Conservation (phyloP, 495 filamentous ascomycete species). For the Evernia prunastri region DNA sequence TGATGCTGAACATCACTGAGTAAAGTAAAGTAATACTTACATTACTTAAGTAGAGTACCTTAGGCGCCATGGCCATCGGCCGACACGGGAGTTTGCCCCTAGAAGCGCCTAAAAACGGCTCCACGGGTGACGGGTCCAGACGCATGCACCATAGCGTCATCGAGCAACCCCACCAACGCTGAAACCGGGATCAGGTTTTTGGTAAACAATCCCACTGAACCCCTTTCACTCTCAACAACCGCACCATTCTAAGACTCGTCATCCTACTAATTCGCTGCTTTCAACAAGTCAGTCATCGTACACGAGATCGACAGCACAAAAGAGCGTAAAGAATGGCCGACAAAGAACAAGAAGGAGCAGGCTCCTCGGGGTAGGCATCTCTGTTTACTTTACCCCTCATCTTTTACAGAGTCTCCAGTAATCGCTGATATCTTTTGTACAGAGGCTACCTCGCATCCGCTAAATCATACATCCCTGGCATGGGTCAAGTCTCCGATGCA, state of each 20-base stretch:
- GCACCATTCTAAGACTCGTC: neutral
- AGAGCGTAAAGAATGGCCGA: conserved; percentile 9
- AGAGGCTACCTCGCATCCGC: conserved; percentile 21
- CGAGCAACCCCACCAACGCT: neutral
- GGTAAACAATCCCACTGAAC: neutral
- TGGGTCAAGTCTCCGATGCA: conserved; percentile 13
- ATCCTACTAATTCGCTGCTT: neutral
- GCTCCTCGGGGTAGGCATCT: conserved; percentile 2
- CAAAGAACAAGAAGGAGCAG: conserved; percentile 14
- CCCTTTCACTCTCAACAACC: neutral
- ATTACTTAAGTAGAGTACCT: too few species aligned
- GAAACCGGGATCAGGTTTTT: neutral
- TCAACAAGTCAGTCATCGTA: neutral
- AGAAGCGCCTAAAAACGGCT: too few species aligned
- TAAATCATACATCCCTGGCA: conserved; percentile 17
- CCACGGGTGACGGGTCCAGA: too few species aligned
- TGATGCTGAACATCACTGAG: too few species aligned
- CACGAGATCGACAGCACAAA: neutral
- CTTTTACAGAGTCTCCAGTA: neutral
- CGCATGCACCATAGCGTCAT: neutral
- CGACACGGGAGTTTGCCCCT: neutral
- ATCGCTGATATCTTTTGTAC: neutral
- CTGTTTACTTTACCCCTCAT: neutral
- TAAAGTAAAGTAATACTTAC: too few species aligned
- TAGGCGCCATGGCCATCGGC: neutral